These are phyloP conservation scores for Discostella stelligera DNA, from an alignment of 352 stramenopile species.

Conservation along the genomic window DNA sequence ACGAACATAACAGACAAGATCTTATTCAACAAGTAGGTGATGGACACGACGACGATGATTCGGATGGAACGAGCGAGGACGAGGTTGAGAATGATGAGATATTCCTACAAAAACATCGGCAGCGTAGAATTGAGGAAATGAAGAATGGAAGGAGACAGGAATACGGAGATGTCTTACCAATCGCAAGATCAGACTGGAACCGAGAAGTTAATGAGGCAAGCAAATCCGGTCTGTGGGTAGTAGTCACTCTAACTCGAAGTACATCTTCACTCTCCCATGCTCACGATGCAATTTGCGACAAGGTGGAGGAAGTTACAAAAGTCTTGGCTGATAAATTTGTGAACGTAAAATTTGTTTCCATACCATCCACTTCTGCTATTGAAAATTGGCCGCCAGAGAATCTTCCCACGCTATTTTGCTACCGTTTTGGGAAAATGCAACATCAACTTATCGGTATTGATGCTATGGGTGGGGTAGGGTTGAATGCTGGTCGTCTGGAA, in stretches of 20 bases:
- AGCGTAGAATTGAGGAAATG: slow-evolving; percentile 61
- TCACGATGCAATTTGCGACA: slow-evolving; percentile 45
- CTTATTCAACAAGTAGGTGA: slow-evolving; percentile 7
- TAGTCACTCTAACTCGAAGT: slow-evolving; percentile 56
- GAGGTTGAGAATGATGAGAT: slow-evolving; percentile 57
- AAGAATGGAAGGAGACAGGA: slow-evolving; percentile 36
- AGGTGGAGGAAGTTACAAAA: slow-evolving; percentile 31
- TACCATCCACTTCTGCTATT: slow-evolving; percentile 60
- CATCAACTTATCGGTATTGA: slow-evolving; percentile 59
- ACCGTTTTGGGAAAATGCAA: slow-evolving; percentile 66
- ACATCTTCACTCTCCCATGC: slow-evolving; percentile 28
- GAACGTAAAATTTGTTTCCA: slow-evolving; percentile 63
- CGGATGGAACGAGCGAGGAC: slow-evolving; percentile 24
- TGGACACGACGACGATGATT: slow-evolving; percentile 11
- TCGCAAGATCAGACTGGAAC: slow-evolving; percentile 63
- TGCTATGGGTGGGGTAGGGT: slow-evolving; percentile 28
- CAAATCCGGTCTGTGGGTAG: slow-evolving; percentile 54
- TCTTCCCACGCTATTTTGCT: slow-evolving; percentile 73
- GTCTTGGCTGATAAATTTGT: slow-evolving; percentile 44
- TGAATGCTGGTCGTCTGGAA: slow-evolving; percentile 46
- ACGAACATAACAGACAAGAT: slow-evolving; percentile 9
- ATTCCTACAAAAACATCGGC: slow-evolving; percentile 59
- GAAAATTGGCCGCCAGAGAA: slow-evolving; percentile 65
- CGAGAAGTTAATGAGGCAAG: slow-evolving; percentile 70
- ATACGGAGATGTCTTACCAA: slow-evolving; percentile 55